These are phyloP conservation scores for Acaromyces ingoldii DNA, from an alignment of 1,284 basidiomycete species.

Conservation along the genomic window DNA sequence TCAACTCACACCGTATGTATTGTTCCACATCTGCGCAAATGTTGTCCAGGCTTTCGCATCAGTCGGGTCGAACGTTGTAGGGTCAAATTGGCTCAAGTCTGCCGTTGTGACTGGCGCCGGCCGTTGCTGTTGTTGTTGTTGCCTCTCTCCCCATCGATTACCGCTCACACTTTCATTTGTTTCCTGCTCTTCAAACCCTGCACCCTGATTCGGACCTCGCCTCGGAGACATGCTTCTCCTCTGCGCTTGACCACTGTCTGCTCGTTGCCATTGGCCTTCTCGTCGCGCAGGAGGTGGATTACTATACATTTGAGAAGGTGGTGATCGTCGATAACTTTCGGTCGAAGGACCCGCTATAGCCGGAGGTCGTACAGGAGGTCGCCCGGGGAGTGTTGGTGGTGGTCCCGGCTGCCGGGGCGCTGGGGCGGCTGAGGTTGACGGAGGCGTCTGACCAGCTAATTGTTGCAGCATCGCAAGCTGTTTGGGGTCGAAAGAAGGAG, in stretches of 20 bases:
- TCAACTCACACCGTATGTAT: constrained; percentile 13
- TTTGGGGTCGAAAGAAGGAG: constrained; percentile 1
- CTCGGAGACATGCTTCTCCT: too few species aligned
- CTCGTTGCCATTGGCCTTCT: background rate
- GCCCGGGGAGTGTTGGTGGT: background rate
- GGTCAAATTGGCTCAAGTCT: constrained; percentile 17
- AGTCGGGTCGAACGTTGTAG: constrained; percentile 18
- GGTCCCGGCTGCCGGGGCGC: background rate
- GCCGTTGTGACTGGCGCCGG: background rate
- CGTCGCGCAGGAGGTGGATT: background rate
- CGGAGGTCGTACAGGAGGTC: too few species aligned
- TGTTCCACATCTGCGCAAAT: constrained; percentile 14
- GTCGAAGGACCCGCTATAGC: too few species aligned
- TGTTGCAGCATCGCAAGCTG: constrained; percentile 9
- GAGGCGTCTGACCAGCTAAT: constrained; percentile 1
- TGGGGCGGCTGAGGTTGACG: background rate
- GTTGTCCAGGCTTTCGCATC: constrained; percentile 13
- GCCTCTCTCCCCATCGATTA: background rate
- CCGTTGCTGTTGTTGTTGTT: background rate
- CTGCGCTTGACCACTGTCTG: background rate
- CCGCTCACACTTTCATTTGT: background rate
- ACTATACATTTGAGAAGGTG: background rate
- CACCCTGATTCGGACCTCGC: too few species aligned
- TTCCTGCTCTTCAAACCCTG: too few species aligned
- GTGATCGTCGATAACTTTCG: too few species aligned